Evolutionary conservation across 305 asterid genomes (phyloP).

Genomic region (Fraxinus paxiana): DNA sequence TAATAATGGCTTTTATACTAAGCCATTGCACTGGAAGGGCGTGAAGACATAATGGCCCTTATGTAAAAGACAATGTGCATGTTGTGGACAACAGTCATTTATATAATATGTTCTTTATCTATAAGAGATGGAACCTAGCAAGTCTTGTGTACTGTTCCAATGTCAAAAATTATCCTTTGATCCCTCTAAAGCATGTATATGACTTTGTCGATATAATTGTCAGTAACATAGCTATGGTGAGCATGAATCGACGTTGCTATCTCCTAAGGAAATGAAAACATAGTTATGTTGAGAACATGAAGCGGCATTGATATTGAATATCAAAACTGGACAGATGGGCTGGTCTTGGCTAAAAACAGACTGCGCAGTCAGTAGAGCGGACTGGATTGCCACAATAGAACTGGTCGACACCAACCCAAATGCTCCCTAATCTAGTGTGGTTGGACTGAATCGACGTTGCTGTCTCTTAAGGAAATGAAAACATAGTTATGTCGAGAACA

Average conservation of each 20-base stretch:
- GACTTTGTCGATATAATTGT: background rate
- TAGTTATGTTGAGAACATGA: background rate
- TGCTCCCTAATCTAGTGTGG: background rate
- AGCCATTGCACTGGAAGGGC: background rate
- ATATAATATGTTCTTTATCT: background rate
- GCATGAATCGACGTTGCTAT: background rate
- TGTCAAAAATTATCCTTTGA: background rate
- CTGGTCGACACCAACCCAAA: background rate
- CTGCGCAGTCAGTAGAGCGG: background rate
- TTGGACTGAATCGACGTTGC: background rate
- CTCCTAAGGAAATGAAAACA: no score
- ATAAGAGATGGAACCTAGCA: background rate
- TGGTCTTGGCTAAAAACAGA: background rate
- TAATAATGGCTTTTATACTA: background rate
- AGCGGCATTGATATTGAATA: background rate
- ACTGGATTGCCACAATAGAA: background rate
- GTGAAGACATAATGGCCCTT: background rate
- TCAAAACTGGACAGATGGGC: background rate
- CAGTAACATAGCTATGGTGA: background rate
- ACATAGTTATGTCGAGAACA: no score
- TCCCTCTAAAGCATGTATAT: background rate
- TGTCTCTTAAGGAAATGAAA: background rate
- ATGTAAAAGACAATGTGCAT: background rate
- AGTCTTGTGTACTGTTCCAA: background rate
- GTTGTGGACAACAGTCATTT: background rate